Conservation (phyloP, 495 filamentous ascomycete genomes). For the Penicillium robsamsonii region DNA sequence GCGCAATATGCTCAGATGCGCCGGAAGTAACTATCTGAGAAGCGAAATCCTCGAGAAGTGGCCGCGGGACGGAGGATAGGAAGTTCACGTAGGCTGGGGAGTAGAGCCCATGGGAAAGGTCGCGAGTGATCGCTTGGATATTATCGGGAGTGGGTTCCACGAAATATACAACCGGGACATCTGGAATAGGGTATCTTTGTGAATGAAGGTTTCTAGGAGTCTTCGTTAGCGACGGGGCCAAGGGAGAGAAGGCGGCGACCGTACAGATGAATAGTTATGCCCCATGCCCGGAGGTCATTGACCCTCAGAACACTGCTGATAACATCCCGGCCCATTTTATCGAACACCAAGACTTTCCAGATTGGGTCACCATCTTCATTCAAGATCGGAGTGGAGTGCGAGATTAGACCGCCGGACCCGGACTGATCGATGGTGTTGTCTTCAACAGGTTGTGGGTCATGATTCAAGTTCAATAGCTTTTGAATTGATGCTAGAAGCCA, state of each 20-base stretch:
- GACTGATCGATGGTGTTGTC: conserved; percentile 54
- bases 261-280: conserved; percentile 95
- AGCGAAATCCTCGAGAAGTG: conserved; percentile 94
- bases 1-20: conserved; percentile 82
- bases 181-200: conserved; percentile 84
- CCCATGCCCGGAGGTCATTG: conserved; percentile 86
- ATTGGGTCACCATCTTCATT: conserved; percentile 84
- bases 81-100: conserved; percentile 97
- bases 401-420: conserved; percentile 57
- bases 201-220: conserved; percentile 70
- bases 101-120: conserved; percentile 85
- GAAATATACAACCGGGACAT: conserved; percentile 94
- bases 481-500: conserved; percentile 76
- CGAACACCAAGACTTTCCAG: conserved; percentile 71
- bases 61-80: conserved; percentile 87
- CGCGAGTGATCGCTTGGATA: conserved; percentile 76
- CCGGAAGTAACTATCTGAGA: conserved; percentile 77
- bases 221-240: conserved; percentile 15
- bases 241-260: conserved; percentile 14
- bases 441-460: conserved; percentile 55
- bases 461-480: conserved; percentile 94
- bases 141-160: conserved; percentile 85
- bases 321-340: conserved; percentile 66
- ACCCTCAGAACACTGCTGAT: conserved; percentile 95
- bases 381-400: conserved; percentile 73